These are phyloP conservation scores for Ogataea ramenticola DNA, from an alignment of 805 yeast genomes.

Conservation along the genomic window DNA sequence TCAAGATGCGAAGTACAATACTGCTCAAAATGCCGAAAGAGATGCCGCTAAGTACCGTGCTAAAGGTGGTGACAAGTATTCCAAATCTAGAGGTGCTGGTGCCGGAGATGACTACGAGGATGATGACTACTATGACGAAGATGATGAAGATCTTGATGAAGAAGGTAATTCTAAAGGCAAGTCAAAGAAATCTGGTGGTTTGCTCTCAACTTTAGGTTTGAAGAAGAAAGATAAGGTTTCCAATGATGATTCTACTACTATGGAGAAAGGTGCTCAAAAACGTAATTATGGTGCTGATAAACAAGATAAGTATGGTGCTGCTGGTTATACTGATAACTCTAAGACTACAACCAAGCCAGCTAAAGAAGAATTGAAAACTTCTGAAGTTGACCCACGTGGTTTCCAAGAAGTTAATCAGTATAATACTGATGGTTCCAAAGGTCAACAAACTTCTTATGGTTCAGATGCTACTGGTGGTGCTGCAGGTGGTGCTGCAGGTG, in stretches of 20 bases:
- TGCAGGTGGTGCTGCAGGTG: conserved; percentile 1
- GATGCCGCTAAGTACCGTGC: not conserved
- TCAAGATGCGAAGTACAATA: conserved; percentile 2
- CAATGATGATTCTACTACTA: conserved; percentile 1
- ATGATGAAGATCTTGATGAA: not conserved
- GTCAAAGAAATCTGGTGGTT: not conserved
- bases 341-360: not conserved
- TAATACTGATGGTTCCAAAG: too few species aligned
- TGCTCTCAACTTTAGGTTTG: not conserved
- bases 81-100: not conserved
- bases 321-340: not conserved
- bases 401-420: not conserved
- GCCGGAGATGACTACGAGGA: not conserved
- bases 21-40: not conserved
- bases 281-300: not conserved
- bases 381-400: not conserved
- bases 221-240: conserved; percentile 1
- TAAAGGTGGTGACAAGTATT: not conserved
- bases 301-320: not conserved
- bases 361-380: not conserved
- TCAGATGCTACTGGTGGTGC: conserved; percentile 4
- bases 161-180: not conserved
- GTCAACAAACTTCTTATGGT: too few species aligned
- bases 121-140: not conserved
- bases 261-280: conserved; percentile 1